A percentile compares a stretch with the other conserved stretches of the same genome.
These are phyloP conservation scores for Ceratocystis colombiana DNA, from an alignment of 2,329 filamentous ascomycete genomes.

Conservation along the genomic window DNA sequence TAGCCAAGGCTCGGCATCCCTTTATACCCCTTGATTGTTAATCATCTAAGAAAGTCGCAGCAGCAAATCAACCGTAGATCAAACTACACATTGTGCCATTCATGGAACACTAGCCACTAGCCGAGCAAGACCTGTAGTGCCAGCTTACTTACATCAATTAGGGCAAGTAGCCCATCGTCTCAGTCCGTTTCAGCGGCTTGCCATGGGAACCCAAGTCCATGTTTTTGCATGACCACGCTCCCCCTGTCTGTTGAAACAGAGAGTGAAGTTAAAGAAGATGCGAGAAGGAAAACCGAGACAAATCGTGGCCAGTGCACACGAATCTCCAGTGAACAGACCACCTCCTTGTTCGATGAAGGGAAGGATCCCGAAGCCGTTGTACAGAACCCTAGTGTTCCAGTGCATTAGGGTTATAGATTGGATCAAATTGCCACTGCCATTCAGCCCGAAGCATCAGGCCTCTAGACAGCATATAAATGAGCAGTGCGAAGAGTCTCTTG, in stretches of 20 bases:
- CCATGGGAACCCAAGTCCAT: neutral
- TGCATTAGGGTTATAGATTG: neutral
- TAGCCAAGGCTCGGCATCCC: neutral
- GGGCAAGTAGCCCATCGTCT: neutral
- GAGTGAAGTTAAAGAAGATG: neutral
- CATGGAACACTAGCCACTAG: neutral
- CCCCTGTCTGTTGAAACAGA: conserved; percentile 5
- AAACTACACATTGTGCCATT: neutral
- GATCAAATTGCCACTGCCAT: neutral
- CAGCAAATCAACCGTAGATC: neutral
- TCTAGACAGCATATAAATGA: neutral
- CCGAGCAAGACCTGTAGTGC: neutral
- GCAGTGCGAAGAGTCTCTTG: neutral
- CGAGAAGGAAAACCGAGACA: neutral
- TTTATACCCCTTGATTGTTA: neutral
- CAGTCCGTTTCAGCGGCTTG: neutral
- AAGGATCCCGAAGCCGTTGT: neutral
- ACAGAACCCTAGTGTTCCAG: neutral
- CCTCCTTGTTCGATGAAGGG: neutral
- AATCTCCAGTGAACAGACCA: too few species aligned
- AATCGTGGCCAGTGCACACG: neutral
- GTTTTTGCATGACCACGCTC: neutral
- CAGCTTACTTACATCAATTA: neutral
- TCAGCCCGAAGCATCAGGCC: neutral
- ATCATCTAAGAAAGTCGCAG: neutral